These are phyloP conservation scores for Fraxinus americana DNA, from an alignment of 257 asterid genomes.

Conservation along the genomic window DNA sequence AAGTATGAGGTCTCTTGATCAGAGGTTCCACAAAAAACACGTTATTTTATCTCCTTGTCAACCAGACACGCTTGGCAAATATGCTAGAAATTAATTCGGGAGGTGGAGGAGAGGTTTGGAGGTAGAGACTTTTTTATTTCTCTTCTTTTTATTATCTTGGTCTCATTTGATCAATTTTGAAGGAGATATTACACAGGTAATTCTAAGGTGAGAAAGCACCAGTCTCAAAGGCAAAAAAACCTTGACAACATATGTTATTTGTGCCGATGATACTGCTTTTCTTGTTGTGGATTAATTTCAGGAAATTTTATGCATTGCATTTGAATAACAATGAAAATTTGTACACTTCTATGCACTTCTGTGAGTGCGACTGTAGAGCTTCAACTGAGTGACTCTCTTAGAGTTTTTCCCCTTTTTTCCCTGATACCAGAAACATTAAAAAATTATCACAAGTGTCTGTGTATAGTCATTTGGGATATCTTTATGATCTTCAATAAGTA, in stretches of 20 bases:
- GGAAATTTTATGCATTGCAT: background rate
- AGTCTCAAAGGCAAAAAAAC: background rate
- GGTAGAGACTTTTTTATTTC: background rate
- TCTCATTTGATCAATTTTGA: background rate
- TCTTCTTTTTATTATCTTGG: background rate
- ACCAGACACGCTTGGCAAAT: background rate
- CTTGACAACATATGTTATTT: background rate
- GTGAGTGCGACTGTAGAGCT: background rate
- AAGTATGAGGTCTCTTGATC: background rate
- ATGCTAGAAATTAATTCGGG: background rate
- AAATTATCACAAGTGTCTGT: background rate
- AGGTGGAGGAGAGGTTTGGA: background rate
- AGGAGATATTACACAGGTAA: background rate
- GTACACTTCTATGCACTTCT: background rate
- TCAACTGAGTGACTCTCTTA: background rate
- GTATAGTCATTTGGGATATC: background rate
- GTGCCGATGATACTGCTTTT: background rate
- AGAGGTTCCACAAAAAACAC: background rate
- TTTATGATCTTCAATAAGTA: background rate
- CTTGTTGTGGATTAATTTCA: background rate
- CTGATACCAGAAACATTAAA: background rate
- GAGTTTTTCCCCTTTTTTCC: background rate
- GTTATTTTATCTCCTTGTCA: background rate
- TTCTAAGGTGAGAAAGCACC: background rate
- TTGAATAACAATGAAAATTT: background rate